phyloP scores from a whole-genome alignment of 257 asterid genomes.

The Jaltomata sinuosa region DNA sequence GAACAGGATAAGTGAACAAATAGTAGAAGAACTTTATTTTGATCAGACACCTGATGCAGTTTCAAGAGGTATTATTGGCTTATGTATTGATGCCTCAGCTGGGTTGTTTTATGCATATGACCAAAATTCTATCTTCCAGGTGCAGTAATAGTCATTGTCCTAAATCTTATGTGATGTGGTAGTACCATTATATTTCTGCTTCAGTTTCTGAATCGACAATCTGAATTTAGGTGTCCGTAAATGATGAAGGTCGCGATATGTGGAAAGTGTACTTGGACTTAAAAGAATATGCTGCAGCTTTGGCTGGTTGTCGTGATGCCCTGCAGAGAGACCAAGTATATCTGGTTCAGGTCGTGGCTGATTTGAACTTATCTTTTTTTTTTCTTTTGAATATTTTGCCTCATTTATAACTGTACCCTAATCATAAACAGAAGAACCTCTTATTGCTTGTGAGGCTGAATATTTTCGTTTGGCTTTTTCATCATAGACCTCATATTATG shows the following conservation, averaged over 20 bases:
- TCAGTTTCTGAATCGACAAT: conserved; percentile 6
- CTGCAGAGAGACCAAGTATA: conserved; percentile 97
- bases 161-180: conserved; percentile 7
- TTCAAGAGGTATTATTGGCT: conserved; percentile 75
- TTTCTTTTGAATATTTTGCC: too few relatives aligned
- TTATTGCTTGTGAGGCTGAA: too few relatives aligned
- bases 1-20: conserved; percentile 89
- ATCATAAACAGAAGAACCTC: too few relatives aligned
- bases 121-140: conserved; percentile 93
- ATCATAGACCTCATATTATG: conserved; percentile 22
- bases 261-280: conserved; percentile 96
- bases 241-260: conserved; percentile 96
- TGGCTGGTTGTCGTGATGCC: conserved; percentile 84
- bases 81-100: conserved; percentile 98
- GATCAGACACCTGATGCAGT: conserved; percentile 79
- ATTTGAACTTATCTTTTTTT: neutral
- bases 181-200: neutral
- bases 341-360: conserved; percentile 71
- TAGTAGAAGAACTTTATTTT: conserved; percentile 83
- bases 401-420: too few relatives aligned
- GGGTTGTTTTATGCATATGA: conserved; percentile 96
- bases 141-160: conserved; percentile 10
- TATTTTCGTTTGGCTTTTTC: neutral
- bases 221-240: conserved; percentile 71
- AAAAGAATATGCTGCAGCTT: conserved; percentile 83